Evolutionary conservation across 352 stramenopile species (phyloP).

Genomic region (Porosira glacialis): DNA sequence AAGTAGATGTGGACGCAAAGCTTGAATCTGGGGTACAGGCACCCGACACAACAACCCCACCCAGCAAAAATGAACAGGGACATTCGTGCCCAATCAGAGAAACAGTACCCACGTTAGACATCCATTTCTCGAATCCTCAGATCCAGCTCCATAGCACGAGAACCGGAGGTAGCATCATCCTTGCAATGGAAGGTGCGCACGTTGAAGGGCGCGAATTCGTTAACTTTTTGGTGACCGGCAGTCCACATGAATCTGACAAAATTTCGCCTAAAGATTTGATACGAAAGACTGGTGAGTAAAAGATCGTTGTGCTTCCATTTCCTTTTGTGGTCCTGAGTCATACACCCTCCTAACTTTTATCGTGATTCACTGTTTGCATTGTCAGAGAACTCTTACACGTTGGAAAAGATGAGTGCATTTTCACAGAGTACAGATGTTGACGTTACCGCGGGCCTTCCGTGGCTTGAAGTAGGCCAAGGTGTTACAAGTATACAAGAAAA

Average conservation of each 20-base stretch:
- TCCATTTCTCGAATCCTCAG: conserved; percentile 65
- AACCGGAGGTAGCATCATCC: conserved; percentile 57
- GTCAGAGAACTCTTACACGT: conserved; percentile 48
- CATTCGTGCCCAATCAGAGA: conserved; percentile 19
- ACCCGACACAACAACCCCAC: background rate
- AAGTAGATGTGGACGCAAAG: conserved; percentile 22
- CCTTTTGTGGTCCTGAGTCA: conserved; percentile 5
- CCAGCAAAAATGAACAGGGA: conserved; percentile 9
- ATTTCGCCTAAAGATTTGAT: conserved; percentile 47
- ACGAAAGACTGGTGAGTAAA: conserved; percentile 42
- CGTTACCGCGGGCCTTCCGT: conserved; percentile 53
- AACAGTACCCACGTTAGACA: conserved; percentile 54
- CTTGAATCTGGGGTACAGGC: background rate
- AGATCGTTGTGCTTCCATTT: background rate
- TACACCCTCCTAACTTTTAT: background rate
- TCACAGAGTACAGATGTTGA: conserved; percentile 52
- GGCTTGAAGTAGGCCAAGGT: conserved; percentile 45
- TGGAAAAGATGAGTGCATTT: conserved; percentile 61
- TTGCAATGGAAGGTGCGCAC: conserved; percentile 55
- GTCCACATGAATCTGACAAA: conserved; percentile 17
- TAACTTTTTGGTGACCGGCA: conserved; percentile 37
- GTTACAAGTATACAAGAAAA: background rate
- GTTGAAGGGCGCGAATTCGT: conserved; percentile 62
- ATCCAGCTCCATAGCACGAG: conserved; percentile 54
- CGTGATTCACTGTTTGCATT: too few relatives aligned